Evolutionary conservation across 2,329 filamentous ascomycete species (phyloP), one percentile per base, ranked within the genome.

Genomic region (Penicillium sp.): DNA sequence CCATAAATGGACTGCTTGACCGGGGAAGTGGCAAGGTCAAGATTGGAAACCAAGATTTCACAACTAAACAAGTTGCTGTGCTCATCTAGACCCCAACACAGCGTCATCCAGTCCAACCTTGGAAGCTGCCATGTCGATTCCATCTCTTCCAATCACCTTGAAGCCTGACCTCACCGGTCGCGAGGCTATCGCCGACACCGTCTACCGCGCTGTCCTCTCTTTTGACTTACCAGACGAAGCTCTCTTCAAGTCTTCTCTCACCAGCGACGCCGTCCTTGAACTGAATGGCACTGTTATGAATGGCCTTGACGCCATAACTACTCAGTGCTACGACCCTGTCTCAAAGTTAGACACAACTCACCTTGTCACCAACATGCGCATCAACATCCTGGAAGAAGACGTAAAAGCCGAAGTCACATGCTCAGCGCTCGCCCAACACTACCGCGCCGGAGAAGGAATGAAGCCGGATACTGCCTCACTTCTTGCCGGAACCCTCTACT

Each of bases 171-270:
- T 71, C 21, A 63, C 45, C 49, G 56, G 43, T 42, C 62, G 68
- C 18, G 70, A 73, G 18, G 69, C 71, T 22, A 64, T 75, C 44
- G 46, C 59, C n/a, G 71, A 74, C 47, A 60, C 70, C 14, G 29
- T 73, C 31, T 66, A 70, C 57, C 70, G 71, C 39, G 56, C 47
- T 50, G 52, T 68, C 24, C 49, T 57, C 11, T 62, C 54, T 42
- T 55, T 70, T 24, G 71, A 75, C 59, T 67, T 55, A 40, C 55
- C 60, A 27, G 63, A 71, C 56, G 13, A 47, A 4, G 36, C 49
- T 5, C 65, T 74, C 3, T 67, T 71, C 58, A 59, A 71, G 18
- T 71, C 71, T 2, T 62, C 64, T 36, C 63, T 69, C 43, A 58
- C 63, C n/a, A 27, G 56, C 1, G 60, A 67, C 4, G 62, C 60